Evolutionary conservation across 805 yeast genomes (phyloP).

Genomic region (Saccharomycopsis sp.): DNA sequence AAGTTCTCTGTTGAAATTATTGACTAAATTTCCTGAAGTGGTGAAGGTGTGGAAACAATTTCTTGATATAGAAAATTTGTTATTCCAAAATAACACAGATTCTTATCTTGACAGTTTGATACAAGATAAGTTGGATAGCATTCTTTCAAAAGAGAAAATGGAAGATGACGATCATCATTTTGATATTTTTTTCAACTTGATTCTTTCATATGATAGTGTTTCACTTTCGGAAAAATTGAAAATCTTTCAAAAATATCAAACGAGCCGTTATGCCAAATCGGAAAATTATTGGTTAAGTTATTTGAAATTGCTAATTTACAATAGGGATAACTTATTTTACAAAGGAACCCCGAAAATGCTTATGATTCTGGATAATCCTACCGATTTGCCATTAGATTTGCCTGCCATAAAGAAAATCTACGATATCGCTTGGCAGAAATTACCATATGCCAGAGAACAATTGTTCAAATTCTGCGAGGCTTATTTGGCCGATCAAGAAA

Average conservation of each 20-base stretch:
- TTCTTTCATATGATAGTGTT: slow-evolving; percentile 33
- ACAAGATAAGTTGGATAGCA: slow-evolving; percentile 3
- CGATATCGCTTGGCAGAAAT: background rate
- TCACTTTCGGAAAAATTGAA: slow-evolving; percentile 30
- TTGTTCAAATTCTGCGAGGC: too few relatives aligned
- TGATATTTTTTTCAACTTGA: slow-evolving; percentile 29
- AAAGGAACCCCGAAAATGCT: background rate
- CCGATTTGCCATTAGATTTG: background rate
- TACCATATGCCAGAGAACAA: background rate
- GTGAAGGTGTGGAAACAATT: slow-evolving; percentile 16
- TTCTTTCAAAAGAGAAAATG: background rate
- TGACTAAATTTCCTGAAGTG: slow-evolving; percentile 14
- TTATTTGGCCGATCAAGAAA: too few relatives aligned
- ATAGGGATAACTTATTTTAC: slow-evolving; percentile 4
- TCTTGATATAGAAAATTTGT: slow-evolving; percentile 14
- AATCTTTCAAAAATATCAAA: slow-evolving; percentile 28
- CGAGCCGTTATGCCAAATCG: slow-evolving; percentile 22
- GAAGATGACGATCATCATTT: background rate
- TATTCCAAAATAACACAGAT: background rate
- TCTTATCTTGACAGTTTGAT: slow-evolving; percentile 10
- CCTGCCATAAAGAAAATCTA: background rate
- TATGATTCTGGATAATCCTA: background rate
- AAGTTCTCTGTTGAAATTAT: slow-evolving; percentile 7
- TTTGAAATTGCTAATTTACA: slow-evolving; percentile 15
- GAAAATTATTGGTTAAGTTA: slow-evolving; percentile 21